These are phyloP conservation scores for Shiraia bambusicola DNA, from an alignment of 2,329 filamentous ascomycete species.

Conservation along the genomic window DNA sequence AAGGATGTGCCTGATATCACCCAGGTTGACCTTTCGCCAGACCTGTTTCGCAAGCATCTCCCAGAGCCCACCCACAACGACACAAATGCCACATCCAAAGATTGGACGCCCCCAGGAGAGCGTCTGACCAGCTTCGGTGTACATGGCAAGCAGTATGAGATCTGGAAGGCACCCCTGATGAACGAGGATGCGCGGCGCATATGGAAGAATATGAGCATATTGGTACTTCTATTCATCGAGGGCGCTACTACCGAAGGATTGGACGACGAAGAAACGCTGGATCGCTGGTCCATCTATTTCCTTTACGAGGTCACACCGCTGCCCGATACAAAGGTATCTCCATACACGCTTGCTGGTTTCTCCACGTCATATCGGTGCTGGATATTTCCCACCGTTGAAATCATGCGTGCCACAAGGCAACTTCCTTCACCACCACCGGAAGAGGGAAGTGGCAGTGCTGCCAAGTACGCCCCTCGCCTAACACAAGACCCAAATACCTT, in stretches of 20 bases:
- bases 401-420: slow-evolving; percentile 40
- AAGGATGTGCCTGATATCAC: slow-evolving; percentile 56
- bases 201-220: slow-evolving; percentile 77
- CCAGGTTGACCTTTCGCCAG: slow-evolving; percentile 69
- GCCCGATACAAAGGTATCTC: slow-evolving; percentile 25
- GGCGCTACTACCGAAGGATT: slow-evolving; percentile 77
- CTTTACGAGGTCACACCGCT: slow-evolving; percentile 51
- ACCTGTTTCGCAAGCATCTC: slow-evolving; percentile 47
- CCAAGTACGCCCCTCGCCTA: slow-evolving; percentile 38
- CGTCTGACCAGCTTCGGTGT: slow-evolving; percentile 65
- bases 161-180: slow-evolving; percentile 77
- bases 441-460: slow-evolving; percentile 40
- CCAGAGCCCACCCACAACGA: slow-evolving; percentile 49
- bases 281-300: slow-evolving; percentile 91
- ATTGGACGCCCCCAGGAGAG: slow-evolving; percentile 73
- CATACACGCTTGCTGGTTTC: slow-evolving; percentile 83
- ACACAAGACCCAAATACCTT: slow-evolving; percentile 33
- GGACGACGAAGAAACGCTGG: slow-evolving; percentile 68
- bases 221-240: slow-evolving; percentile 87
- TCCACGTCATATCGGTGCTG: slow-evolving; percentile 89
- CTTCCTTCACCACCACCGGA: slow-evolving; percentile 36
- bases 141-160: slow-evolving; percentile 69
- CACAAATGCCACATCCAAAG: slow-evolving; percentile 20
- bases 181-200: slow-evolving; percentile 70
- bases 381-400: slow-evolving; percentile 55